Base-by-base conservation (phyloP, 2,329 filamentous ascomycete species). In the Cytospora leucostoma region DNA sequence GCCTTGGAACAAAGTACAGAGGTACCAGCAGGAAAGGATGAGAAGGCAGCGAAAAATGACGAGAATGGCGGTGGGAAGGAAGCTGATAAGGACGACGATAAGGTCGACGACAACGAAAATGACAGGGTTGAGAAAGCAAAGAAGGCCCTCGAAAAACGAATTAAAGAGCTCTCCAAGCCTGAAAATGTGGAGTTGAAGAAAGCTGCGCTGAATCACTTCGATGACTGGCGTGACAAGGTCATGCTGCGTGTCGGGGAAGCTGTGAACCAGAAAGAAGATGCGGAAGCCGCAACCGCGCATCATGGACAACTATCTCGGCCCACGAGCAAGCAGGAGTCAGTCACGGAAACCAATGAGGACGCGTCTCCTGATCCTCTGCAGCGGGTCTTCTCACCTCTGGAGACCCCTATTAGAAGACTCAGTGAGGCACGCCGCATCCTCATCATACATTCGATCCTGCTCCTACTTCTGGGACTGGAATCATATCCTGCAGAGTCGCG, bases 401-500 rank as follows among this genome's bases (percentile, higher is more conserved):
- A 80, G 0, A 83, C 78, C 1, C 75, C 88, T 15, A 80, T 87
- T 35, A 76, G 80, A 1, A 82, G 82, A 1, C 78, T 92, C 8
- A 64, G 57, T 21, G 61, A 64, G 8, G 64, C 58, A 15, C 53
- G 61, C 7, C 61, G 64, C 17, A 38, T 66, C 10, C 64, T 66
- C 19, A 64, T 66, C 33, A 66, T 7, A 78, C 85, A 0, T 72
- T 82, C 38, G 78, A 81, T 92, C 10, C 76, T 95, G 5, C 80
- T 95, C 0, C 77, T 93, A 7, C 75, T 93, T 10, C 79, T 95
- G 3, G 90, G 88, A 13, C 79, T 89, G 2, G 88, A 92, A 50
- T 86, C 87, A 65, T 96, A 95, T 72, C 88, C 85, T 21, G 89
- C 90, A 3, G 84, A 92, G 72, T 92, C 91, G 1, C 82, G 91